A percentile compares a stretch with the other conserved stretches of the same genome.
phyloP scores from a whole-genome alignment of 345 rosid species.

The Moringa oleifera region DNA sequence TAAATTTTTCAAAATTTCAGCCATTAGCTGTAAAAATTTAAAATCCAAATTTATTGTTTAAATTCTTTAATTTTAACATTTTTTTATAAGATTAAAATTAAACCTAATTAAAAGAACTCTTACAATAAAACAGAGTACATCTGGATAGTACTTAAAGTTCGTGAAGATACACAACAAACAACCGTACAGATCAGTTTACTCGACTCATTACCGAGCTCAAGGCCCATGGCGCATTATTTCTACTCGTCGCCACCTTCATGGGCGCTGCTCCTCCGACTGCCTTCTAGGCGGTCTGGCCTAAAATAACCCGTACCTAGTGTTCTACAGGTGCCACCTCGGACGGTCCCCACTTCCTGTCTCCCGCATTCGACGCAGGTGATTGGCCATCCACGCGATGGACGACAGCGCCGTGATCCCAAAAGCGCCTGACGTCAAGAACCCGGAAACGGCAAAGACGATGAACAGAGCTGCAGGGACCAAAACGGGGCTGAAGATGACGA shows the following conservation, averaged over 20 bases:
- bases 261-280: constrained; percentile 25
- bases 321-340: constrained; percentile 17
- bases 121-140: too few species aligned
- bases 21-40: too few species aligned
- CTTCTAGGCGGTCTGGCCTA: constrained; percentile 30
- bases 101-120: too few species aligned
- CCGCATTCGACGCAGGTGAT: constrained; percentile 9
- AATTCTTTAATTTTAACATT: too few species aligned
- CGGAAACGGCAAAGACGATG: constrained; percentile 29
- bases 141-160: too few species aligned
- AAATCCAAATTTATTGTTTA: too few species aligned
- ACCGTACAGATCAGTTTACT: too few species aligned
- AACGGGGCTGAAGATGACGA: constrained; percentile 42
- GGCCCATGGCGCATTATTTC: neutral
- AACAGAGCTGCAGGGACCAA: constrained; percentile 32
- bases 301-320: constrained; percentile 18
- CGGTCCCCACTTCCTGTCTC: constrained; percentile 21
- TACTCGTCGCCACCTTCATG: constrained; percentile 8
- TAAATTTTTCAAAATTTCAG: too few species aligned
- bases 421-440: constrained; percentile 38
- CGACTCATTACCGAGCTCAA: too few species aligned
- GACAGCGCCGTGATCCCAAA: constrained; percentile 42
- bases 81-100: too few species aligned
- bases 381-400: constrained; percentile 27
- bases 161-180: too few species aligned